These are phyloP conservation scores for Entelexis paramagnoliae DNA, from an alignment of 1,139 yeast genomes.

Conservation along the genomic window DNA sequence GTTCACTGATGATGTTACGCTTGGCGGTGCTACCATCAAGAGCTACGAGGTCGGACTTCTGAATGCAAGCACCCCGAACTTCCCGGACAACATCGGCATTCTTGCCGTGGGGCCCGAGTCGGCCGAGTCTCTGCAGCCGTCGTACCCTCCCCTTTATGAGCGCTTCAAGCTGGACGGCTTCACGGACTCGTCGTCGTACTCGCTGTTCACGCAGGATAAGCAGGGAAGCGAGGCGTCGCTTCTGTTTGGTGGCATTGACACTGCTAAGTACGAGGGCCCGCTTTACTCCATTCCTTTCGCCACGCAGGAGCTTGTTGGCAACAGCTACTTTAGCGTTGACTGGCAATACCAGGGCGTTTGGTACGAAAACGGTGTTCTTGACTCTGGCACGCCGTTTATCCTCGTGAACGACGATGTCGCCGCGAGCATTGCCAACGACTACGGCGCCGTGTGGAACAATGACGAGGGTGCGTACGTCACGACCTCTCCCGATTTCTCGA, in stretches of 20 bases:
- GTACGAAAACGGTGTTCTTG: slow-evolving; percentile 15
- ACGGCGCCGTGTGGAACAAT: slow-evolving; percentile 6
- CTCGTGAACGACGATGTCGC: slow-evolving; percentile 39
- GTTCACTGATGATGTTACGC: slow-evolving; percentile 25
- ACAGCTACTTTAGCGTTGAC: slow-evolving; percentile 10
- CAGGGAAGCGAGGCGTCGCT: slow-evolving; percentile 38
- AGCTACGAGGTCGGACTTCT: slow-evolving; percentile 26
- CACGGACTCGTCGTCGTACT: slow-evolving; percentile 44
- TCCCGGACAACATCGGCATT: slow-evolving; percentile 15
- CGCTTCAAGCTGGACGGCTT: slow-evolving; percentile 44
- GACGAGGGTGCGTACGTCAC: not conserved
- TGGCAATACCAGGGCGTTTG: slow-evolving; percentile 10
- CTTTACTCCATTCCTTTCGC: slow-evolving; percentile 37
- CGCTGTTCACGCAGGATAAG: slow-evolving; percentile 40
- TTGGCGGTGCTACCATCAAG: slow-evolving; percentile 37
- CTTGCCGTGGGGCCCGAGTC: slow-evolving; percentile 14
- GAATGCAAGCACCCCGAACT: slow-evolving; percentile 15
- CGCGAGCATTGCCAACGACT: slow-evolving; percentile 28
- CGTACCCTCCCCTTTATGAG: slow-evolving; percentile 49
- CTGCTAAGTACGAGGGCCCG: slow-evolving; percentile 42
- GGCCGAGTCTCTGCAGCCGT: slow-evolving; percentile 20
- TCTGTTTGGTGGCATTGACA: slow-evolving; percentile 52
- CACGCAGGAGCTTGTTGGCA: not conserved
- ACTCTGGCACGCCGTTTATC: slow-evolving; percentile 32
- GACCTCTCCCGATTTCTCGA: not conserved